Conservation (phyloP, 345 rosid species). For the Rhodamnia argentea region DNA sequence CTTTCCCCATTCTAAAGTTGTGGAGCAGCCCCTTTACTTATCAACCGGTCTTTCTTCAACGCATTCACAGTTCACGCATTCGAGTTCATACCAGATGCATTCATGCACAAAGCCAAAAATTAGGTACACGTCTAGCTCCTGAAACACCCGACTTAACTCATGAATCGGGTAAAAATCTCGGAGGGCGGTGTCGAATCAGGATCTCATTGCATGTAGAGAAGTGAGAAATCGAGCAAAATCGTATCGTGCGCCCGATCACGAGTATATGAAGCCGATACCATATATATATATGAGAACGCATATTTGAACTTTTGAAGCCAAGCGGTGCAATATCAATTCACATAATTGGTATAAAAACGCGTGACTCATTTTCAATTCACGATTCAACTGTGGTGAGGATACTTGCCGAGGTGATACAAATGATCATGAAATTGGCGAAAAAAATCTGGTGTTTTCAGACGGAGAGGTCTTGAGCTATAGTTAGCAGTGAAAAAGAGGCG, state of each 20-base stretch:
- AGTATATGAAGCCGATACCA: neutral
- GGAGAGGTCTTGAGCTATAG: neutral
- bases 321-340: no score
- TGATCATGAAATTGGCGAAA: neutral
- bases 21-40: neutral
- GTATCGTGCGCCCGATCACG: neutral
- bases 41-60: neutral
- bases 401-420: neutral
- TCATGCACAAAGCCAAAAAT: neutral
- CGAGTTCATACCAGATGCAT: neutral
- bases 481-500: neutral
- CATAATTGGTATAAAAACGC: no score
- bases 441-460: neutral
- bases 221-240: rapidly evolving
- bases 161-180: neutral
- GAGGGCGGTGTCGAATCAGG: neutral
- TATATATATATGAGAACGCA: no score
- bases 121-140: neutral
- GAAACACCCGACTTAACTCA: neutral
- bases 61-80: neutral
- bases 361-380: no score
- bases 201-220: neutral
- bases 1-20: neutral
- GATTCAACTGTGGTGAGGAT: neutral
- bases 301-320: no score